phyloP scores from a whole-genome alignment of 441 rosid species.

The Euphorbia corollata region DNA sequence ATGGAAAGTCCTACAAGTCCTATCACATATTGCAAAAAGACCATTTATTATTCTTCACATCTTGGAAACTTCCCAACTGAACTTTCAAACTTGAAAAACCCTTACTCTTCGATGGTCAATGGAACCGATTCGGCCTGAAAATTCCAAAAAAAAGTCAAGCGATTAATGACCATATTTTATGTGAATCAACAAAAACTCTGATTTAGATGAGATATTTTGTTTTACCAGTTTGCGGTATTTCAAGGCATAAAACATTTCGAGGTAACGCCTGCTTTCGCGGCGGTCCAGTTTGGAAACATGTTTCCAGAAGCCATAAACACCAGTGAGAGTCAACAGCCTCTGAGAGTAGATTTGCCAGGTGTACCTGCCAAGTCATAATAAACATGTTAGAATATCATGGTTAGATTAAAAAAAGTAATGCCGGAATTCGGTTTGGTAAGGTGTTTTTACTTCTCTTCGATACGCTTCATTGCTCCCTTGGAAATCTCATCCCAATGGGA shows the following conservation, averaged over 20 bases:
- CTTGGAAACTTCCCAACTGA: conserved; percentile 16
- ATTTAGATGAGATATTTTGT: neutral
- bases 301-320: conserved; percentile 95
- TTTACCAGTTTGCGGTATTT: conserved; percentile 79
- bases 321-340: conserved; percentile 78
- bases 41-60: conserved; percentile 20
- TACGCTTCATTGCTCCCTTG: conserved; percentile 64
- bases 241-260: conserved; percentile 91
- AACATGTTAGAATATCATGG: neutral
- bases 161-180: too few species aligned
- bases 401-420: neutral
- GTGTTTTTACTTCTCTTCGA: conserved; percentile 66
- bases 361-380: conserved; percentile 35
- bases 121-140: conserved; percentile 91
- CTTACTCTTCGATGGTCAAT: conserved; percentile 45
- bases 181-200: too few species aligned
- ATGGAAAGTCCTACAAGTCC: conserved; percentile 15
- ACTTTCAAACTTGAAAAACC: conserved; percentile 1
- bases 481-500: conserved; percentile 69
- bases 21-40: conserved; percentile 26
- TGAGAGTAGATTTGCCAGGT: conserved; percentile 91
- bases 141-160: neutral
- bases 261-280: conserved; percentile 80
- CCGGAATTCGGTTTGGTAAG: neutral
- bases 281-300: conserved; percentile 92